phyloP scores from a whole-genome alignment of 2,329 filamentous ascomycete genomes.

The Clarireedia paspali region DNA sequence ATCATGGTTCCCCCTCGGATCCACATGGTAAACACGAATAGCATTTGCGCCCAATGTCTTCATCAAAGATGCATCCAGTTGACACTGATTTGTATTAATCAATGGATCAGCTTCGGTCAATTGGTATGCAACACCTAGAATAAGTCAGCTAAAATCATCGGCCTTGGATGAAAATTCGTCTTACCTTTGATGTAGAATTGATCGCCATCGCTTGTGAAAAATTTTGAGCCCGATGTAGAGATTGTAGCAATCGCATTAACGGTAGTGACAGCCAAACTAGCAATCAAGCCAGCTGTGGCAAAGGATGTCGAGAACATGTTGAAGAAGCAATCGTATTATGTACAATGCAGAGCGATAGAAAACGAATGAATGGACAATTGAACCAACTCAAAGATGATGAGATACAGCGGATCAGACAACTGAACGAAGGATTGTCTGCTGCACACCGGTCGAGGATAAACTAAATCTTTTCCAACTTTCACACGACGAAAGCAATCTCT shows the following conservation, averaged over 20 bases:
- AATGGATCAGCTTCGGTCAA: constrained; percentile 62
- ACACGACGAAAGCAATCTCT: too few relatives aligned
- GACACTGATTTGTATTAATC: constrained; percentile 66
- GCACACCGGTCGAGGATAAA: too few relatives aligned
- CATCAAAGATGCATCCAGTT: constrained; percentile 70
- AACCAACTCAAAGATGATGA: too few relatives aligned
- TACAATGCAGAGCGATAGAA: too few relatives aligned
- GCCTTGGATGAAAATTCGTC: constrained; percentile 6
- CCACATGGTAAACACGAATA: constrained; percentile 84
- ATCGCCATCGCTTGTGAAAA: constrained; percentile 72
- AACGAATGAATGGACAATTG: too few relatives aligned
- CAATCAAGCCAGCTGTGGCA: constrained; percentile 18
- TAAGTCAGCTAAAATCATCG: constrained; percentile 12
- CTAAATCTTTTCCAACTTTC: too few relatives aligned
- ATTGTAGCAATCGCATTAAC: constrained; percentile 38
- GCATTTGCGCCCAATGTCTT: constrained; percentile 72
- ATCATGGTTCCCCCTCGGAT: constrained; percentile 61
- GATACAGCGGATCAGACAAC: too few relatives aligned
- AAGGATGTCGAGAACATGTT: constrained; percentile 23
- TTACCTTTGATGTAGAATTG: constrained; percentile 81
- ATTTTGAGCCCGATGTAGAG: constrained; percentile 64
- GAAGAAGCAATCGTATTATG: not conserved
- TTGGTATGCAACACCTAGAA: constrained; percentile 65
- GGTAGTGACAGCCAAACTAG: constrained; percentile 20
- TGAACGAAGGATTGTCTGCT: too few relatives aligned